Evolutionary conservation across 2,329 filamentous ascomycete genomes (phyloP).

Genomic region (Talaromyces marneffei): DNA sequence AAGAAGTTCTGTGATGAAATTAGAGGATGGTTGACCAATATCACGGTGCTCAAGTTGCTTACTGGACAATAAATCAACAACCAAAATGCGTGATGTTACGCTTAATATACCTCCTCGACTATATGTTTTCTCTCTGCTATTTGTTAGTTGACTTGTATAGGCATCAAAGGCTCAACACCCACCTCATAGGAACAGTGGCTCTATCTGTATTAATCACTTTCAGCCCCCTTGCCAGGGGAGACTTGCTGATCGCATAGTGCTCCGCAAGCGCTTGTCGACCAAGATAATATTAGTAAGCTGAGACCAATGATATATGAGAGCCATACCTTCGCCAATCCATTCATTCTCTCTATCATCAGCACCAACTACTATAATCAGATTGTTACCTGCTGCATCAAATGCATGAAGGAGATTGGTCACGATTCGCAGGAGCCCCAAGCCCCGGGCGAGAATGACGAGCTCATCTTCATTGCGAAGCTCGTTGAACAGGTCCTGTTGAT

Average conservation of each 20-base stretch:
- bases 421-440: slow-evolving; percentile 83
- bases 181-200: slow-evolving; percentile 71
- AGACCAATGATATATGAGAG: slow-evolving; percentile 6
- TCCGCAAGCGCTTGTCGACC: slow-evolving; percentile 69
- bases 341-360: slow-evolving; percentile 90
- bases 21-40: slow-evolving; percentile 53
- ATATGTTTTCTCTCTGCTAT: slow-evolving; percentile 78
- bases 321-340: slow-evolving; percentile 76
- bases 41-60: slow-evolving; percentile 23
- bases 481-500: slow-evolving; percentile 92
- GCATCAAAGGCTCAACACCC: slow-evolving; percentile 14
- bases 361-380: slow-evolving; percentile 80
- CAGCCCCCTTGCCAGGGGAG: slow-evolving; percentile 74
- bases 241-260: slow-evolving; percentile 83
- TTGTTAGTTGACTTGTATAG: background rate
- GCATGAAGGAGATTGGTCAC: slow-evolving; percentile 95
- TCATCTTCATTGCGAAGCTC: slow-evolving; percentile 87
- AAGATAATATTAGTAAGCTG: background rate
- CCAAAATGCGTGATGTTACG: slow-evolving; percentile 89
- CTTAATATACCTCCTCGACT: slow-evolving; percentile 83
- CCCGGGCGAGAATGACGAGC: slow-evolving; percentile 83
- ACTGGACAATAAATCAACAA: slow-evolving; percentile 84
- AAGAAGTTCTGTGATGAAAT: slow-evolving; percentile 49
- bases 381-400: slow-evolving; percentile 93
- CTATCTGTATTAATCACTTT: slow-evolving; percentile 91